phyloP scores from a whole-genome alignment of 352 stramenopile species.

The Pythium dissimile region DNA sequence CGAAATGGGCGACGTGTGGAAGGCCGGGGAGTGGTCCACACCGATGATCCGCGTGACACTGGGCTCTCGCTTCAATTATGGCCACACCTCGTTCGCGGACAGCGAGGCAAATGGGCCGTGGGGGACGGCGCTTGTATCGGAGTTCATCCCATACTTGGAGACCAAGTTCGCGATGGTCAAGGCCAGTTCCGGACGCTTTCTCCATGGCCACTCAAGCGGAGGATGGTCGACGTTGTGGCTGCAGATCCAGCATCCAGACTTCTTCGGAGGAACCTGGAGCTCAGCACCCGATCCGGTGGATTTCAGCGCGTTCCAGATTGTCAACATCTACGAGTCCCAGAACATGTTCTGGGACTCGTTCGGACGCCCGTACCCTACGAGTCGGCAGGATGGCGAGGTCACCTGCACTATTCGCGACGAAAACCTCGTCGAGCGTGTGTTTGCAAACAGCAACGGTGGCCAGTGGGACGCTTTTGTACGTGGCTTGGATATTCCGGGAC shows the following conservation, averaged over 20 bases:
- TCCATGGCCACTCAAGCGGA: slow-evolving; percentile 73
- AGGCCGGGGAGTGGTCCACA: slow-evolving; percentile 43
- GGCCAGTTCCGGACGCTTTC: slow-evolving; percentile 37
- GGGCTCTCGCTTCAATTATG: slow-evolving; percentile 70
- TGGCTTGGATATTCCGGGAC: slow-evolving; percentile 1
- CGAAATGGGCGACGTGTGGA: slow-evolving; percentile 59
- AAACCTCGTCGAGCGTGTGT: slow-evolving; percentile 67
- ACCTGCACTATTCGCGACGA: slow-evolving; percentile 67
- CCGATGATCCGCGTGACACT: slow-evolving; percentile 75
- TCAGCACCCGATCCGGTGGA: slow-evolving; percentile 69
- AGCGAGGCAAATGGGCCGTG: slow-evolving; percentile 61
- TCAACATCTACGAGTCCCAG: slow-evolving; percentile 66
- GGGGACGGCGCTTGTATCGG: slow-evolving; percentile 57
- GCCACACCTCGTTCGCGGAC: slow-evolving; percentile 75
- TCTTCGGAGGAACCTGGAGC: slow-evolving; percentile 77
- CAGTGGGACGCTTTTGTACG: slow-evolving; percentile 81
- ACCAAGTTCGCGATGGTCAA: slow-evolving; percentile 39
- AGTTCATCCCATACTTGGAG: slow-evolving; percentile 71
- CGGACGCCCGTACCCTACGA: slow-evolving; percentile 53
- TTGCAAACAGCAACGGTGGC: slow-evolving; percentile 58
- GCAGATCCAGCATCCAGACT: slow-evolving; percentile 64
- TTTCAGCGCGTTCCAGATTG: slow-evolving; percentile 61
- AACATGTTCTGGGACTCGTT: slow-evolving; percentile 75
- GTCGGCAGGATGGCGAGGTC: slow-evolving; percentile 43
- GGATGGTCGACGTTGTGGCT: slow-evolving; percentile 72